These are phyloP conservation scores for Pseudogymnoascus pannorum DNA, from an alignment of 2,329 filamentous ascomycete genomes.

Conservation along the genomic window DNA sequence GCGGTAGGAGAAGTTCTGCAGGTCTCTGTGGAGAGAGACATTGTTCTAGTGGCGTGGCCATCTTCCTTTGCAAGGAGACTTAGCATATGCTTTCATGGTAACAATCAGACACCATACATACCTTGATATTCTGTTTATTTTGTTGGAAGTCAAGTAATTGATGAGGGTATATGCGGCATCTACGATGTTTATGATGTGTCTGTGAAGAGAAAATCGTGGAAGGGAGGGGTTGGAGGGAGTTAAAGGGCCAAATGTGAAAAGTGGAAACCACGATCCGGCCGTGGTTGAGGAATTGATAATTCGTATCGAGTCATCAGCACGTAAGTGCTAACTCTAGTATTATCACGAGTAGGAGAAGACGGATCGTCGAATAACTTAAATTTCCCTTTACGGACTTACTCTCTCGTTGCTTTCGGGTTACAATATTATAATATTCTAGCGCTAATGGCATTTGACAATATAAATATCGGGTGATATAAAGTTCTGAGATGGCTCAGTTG, in stretches of 20 bases:
- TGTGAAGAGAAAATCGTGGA: background rate
- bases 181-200: conserved; percentile 1
- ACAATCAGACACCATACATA: background rate
- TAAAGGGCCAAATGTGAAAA: background rate
- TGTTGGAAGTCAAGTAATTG: background rate
- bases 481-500: background rate
- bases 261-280: conserved; percentile 2
- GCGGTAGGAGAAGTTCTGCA: background rate
- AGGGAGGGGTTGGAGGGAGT: background rate
- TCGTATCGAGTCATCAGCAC: conserved; percentile 7
- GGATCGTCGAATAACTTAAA: background rate
- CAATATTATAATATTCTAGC: background rate
- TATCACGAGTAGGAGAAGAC: background rate
- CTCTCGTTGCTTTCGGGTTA: background rate
- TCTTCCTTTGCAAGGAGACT: background rate
- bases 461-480: background rate
- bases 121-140: background rate
- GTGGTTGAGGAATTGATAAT: conserved; percentile 7
- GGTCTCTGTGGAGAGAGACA: background rate
- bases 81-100: background rate
- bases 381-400: background rate
- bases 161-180: background rate
- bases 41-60: background rate
- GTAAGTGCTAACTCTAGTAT: background rate
- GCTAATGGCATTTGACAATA: background rate